Conservation (phyloP, 805 yeast species). For the Cyberlindnera xylosilytica region DNA sequence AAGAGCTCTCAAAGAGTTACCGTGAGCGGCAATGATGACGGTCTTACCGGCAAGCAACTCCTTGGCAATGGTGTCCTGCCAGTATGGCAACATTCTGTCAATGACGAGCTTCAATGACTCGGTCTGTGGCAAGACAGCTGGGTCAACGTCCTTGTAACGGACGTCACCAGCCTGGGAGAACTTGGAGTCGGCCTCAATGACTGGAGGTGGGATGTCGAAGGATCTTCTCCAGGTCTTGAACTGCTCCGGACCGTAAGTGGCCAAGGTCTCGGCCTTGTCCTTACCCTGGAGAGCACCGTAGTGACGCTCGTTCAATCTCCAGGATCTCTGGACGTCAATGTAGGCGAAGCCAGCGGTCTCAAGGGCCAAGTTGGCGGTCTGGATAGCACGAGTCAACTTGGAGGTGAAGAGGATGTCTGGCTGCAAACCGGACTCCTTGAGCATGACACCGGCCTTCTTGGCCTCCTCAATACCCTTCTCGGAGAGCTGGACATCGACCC, state of each 20-base stretch:
- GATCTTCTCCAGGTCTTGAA: constrained; percentile 98
- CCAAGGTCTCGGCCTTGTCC: constrained; percentile 92
- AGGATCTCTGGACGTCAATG: constrained; percentile 89
- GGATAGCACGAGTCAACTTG: constrained; percentile 88
- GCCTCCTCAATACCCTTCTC: constrained; percentile 89
- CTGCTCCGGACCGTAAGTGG: constrained; percentile 83
- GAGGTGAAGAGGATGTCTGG: constrained; percentile 93
- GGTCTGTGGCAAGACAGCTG: constrained; percentile 84
- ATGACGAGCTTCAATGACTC: constrained; percentile 93
- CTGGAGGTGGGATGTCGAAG: constrained; percentile 94
- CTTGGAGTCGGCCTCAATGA: constrained; percentile 69
- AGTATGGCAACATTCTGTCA: constrained; percentile 95
- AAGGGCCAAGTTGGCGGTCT: constrained; percentile 94
- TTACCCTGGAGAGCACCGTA: constrained; percentile 99
- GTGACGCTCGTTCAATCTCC: constrained; percentile 99
- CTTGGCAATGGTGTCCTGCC: constrained; percentile 87
- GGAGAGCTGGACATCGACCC: constrained; percentile 92
- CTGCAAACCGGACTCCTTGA: constrained; percentile 78
- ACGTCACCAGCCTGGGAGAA: constrained; percentile 83
- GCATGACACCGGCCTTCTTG: constrained; percentile 85
- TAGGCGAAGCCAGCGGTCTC: constrained; percentile 84
- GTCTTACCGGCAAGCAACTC: constrained; percentile 85
- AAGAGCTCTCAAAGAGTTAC: constrained; percentile 95
- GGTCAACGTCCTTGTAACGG: constrained; percentile 83
- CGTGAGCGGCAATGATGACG: constrained; percentile 94